Percentiles rank a stretch among this genome's conserved stretches.
These are phyloP conservation scores for Trypanosoma conorhini DNA, from an alignment of 208 protist genomes.

Conservation along the genomic window DNA sequence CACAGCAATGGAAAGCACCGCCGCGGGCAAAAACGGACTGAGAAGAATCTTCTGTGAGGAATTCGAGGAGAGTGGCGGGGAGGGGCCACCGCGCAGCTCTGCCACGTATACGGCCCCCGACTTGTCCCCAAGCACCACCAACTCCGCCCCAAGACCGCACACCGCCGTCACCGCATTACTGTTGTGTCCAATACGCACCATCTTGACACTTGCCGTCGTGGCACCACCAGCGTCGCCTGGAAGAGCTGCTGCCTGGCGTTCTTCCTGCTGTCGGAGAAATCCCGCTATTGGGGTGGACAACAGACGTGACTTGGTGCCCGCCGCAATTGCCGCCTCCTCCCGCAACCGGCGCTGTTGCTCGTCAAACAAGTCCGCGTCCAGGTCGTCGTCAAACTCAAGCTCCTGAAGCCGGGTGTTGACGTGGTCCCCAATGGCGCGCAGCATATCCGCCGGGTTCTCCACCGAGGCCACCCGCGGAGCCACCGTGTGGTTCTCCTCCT, in stretches of 20 bases:
- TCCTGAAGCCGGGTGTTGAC: constrained; percentile 80
- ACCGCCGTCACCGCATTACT: constrained; percentile 86
- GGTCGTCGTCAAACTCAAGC: constrained; percentile 50
- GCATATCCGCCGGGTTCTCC: constrained; percentile 24
- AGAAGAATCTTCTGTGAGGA: constrained; percentile 39
- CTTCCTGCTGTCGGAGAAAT: constrained; percentile 36
- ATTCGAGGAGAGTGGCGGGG: constrained; percentile 1
- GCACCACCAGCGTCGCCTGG: neutral
- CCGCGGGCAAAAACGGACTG: constrained; percentile 53
- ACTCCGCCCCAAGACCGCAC: constrained; percentile 53
- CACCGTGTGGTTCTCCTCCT: constrained; percentile 23
- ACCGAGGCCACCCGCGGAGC: constrained; percentile 24
- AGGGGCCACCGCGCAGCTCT: constrained; percentile 29
- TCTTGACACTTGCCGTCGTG: constrained; percentile 9
- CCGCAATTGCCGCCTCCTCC: constrained; percentile 78
- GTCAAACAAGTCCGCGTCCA: constrained; percentile 76
- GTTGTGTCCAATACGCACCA: constrained; percentile 77
- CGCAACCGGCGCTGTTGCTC: constrained; percentile 65
- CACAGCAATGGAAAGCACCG: constrained; percentile 74
- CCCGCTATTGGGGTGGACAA: constrained; percentile 44
- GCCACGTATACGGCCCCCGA: constrained; percentile 76
- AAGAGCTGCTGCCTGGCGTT: neutral
- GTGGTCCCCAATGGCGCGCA: constrained; percentile 75
- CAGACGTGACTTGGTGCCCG: constrained; percentile 70
- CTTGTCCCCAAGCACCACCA: constrained; percentile 87